Evolutionary conservation across 1,284 basidiomycete genomes (phyloP), one percentile per base, ranked within the genome.

Genomic region (Rhodotorula sp.): DNA sequence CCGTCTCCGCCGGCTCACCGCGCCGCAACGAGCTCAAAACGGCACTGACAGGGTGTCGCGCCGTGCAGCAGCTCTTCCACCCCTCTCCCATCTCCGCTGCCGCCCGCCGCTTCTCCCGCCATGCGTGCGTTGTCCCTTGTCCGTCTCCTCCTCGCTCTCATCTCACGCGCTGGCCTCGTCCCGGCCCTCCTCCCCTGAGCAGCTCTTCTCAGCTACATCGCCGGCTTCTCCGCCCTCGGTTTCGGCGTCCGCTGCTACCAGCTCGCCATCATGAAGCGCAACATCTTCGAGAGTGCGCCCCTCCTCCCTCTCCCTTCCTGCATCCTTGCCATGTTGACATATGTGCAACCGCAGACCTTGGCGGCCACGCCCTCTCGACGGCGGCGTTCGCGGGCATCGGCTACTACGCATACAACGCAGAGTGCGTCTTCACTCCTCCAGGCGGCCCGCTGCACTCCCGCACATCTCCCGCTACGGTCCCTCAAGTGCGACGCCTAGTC

Each of bases 221-320:
- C 69, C 34, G 69, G 69, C 12, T 76, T 68, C 48, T 71, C 76
- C 17, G 67, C 69, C 7, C 68, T 78, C 60, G 79, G 78, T 25
- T 75, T 80, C 51, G 77, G 75, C 34, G 73, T 75, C n/a, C 73
- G 79, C 22, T 76, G 76, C 67, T 80, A 78, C 73, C 76, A 78
- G 61, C 69, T 79, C 44, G 78, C 77, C 48, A 76, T 80, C 70
- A 65, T 75, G 76, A 79, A 78, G 74, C 78, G 79, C 64, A 78
- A 79, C 73, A 73, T 80, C 64, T 79, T 79, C 54, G 76, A 78
- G 44, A 79, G 79, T 78, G 39, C 65, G 76, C 63, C 36, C n/a
- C 29, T 12, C n/a, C 22, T 12, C 27, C 21, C 27, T 51, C 51
- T n/a, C 32, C 53, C 46, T 36, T 21, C 27, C 27, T 9, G 27